phyloP scores from a whole-genome alignment of 2,329 filamentous ascomycete species.

The Colletotrichum lentis region DNA sequence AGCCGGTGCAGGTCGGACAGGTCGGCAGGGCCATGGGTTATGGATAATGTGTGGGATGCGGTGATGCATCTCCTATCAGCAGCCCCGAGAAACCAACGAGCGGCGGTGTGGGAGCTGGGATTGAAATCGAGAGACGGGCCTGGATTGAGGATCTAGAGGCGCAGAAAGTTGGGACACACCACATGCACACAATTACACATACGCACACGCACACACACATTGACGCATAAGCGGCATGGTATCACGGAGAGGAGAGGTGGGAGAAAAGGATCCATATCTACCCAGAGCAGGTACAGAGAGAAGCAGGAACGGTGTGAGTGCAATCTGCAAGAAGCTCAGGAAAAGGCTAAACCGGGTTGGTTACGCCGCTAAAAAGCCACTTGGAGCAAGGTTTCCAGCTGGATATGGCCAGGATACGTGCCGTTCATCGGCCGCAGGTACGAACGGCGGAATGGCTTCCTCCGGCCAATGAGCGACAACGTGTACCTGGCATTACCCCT shows the following conservation, averaged over 20 bases:
- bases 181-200: neutral
- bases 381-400: slow-evolving; percentile 7
- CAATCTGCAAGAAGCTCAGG: neutral
- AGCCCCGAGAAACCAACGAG: slow-evolving; percentile 22
- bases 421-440: slow-evolving; percentile 32
- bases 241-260: neutral
- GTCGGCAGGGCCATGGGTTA: slow-evolving; percentile 4
- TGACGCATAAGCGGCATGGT: neutral
- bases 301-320: too few relatives aligned
- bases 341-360: slow-evolving; percentile 31
- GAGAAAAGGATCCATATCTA: neutral
- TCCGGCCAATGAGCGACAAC: slow-evolving; percentile 13
- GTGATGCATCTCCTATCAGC: slow-evolving; percentile 26
- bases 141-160: slow-evolving; percentile 1
- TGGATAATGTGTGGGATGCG: slow-evolving; percentile 8
- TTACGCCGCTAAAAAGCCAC: slow-evolving; percentile 19
- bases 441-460: slow-evolving; percentile 33
- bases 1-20: slow-evolving; percentile 2
- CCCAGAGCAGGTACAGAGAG: neutral
- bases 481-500: slow-evolving; percentile 30
- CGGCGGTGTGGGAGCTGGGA: slow-evolving; percentile 20
- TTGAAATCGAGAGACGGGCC: neutral
- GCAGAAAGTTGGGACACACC: neutral
- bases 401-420: slow-evolving; percentile 3
- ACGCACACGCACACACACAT: neutral